A percentile compares a stretch with the other conserved stretches of the same genome.
phyloP scores from a whole-genome alignment of 768 basidiomycete species.

The Boletus vermiculosoides region DNA sequence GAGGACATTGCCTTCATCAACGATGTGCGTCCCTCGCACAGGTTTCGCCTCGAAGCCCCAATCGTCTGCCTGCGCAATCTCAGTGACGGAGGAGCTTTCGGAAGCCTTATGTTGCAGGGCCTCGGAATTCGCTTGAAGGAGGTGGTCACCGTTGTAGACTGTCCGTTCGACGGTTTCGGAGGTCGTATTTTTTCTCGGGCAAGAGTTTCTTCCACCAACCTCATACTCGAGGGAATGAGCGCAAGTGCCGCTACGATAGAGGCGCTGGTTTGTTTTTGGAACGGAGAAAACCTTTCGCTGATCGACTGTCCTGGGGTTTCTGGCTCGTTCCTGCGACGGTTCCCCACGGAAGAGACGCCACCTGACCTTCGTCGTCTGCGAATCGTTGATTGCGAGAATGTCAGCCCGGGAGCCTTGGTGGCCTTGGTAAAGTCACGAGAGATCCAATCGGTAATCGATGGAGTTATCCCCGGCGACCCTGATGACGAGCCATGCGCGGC shows the following conservation, averaged over 20 bases:
- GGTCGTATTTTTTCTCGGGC: not conserved
- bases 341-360: conserved; percentile 2
- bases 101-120: conserved; percentile 1
- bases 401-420: not conserved
- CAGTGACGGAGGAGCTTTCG: not conserved
- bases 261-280: conserved; percentile 4
- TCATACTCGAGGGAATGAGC: conserved; percentile 3
- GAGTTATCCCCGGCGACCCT: not conserved
- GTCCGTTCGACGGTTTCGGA: conserved; percentile 5
- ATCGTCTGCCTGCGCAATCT: conserved; percentile 1
- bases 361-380: conserved; percentile 1
- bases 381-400: conserved; percentile 7
- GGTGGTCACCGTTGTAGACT: not conserved
- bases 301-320: conserved; percentile 5
- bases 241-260: not conserved
- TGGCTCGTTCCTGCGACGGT: conserved; percentile 2
- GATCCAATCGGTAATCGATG: conserved; percentile 1
- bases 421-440: conserved; percentile 2
- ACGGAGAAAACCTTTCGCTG: conserved; percentile 7
- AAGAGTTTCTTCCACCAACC: not conserved
- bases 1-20: conserved; percentile 7
- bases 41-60: conserved; percentile 6
- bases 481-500: conserved; percentile 1
- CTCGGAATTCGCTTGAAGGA: conserved; percentile 7
- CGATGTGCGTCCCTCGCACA: conserved; percentile 1